Evolutionary conservation across 345 rosid genomes (phyloP), one percentile per base, ranked within the genome.

Genomic region (Clarkia xantiana): DNA sequence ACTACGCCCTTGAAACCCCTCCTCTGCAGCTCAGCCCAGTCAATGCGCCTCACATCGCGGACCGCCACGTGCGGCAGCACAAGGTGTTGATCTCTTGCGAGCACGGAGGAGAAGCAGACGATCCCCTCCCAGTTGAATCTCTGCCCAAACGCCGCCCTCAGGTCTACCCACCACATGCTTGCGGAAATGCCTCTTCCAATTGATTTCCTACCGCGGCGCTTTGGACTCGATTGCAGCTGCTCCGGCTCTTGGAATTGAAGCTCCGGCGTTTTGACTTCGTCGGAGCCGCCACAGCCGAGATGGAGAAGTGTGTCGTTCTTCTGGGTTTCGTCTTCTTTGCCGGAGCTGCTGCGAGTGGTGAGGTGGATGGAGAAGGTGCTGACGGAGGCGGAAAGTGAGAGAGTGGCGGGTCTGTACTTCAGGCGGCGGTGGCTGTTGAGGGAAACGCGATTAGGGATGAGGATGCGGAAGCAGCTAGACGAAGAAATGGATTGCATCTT

Each of bases 81-180:
- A 65, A 84, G 76, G 49, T 79, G 81, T 15, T 69, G 94, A 56
- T 87, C 79, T 60, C 53, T 80, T 0, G 69, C 54, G 12, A 93
- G 55, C 18, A 87, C 82, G 9, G 71, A 34, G 10, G 63, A 63
- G 18, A 95, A 78, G 55, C 77, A 84, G 19, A 78, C 74, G 46
- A 93, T 76, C 23, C 96, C 99, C 57, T 84, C 96, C 1, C 84
- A 55, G 56, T 84, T 93, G 22, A 93, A 69, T 49, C 94, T 74
- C 71, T 93, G 99, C 45, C 99, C 96, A 49, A 87, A 25, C 13
- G 86, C 94, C 12, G 90, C 94, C 72, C 72, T 87, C 61, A 93
- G 58, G 53, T 93, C 94, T 40, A 73, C 69, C 99, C 94, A 93
- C 96, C 95, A 82, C 96, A 82, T 84, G 80, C 69, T 84, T 62